Evolutionary conservation across 495 filamentous ascomycete species (phyloP), one percentile per base, ranked within the genome.

Genomic region (Penicillium dipodomyicola): DNA sequence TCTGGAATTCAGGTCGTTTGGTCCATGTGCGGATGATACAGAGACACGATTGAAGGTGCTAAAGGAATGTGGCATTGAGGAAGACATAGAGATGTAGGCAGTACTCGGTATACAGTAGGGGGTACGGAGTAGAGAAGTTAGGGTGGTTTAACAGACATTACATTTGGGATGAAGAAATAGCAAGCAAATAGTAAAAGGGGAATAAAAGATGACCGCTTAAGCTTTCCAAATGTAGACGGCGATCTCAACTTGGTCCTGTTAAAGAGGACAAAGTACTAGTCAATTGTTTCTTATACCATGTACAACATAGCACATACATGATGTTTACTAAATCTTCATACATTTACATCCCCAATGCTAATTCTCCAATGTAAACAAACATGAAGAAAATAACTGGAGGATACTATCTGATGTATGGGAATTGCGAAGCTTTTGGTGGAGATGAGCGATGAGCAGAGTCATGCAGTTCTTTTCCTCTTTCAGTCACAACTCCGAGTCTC

Each of bases 171-270:
- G 29, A 33, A 30, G 25, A 37, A 15, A 27, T 7, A 20, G 10
- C 1, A 49, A 41, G 15, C 7, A 41, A 32, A 22, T 25, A 19
- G 7, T 4, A 27, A 42, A 23, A 10, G 17, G 15, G 5, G 2
- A 35, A 37, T 9, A 20, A 12, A 46, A 19, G 42, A 54, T 46
- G 42, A 54, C 39, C 43, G 22, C 22, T 47, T 54, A 40, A 54
- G 52, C 52, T 47, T 54, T 54, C 52, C 52, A 29, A 20, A 14
- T 54, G 22, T 6, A 39, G 20, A 22, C 42, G 52, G 14, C 42
- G 52, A 54, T 54, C 52, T 33, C 32, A 54, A 23, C 52, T 45
- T 4, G 3, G 1, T 44, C 49, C 25, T 29, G 29, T 19, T 22
- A n/a, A 4, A 15, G 15, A 29, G 44, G 6, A 22, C 10, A 33